Evolutionary conservation across 805 yeast species (phyloP).

Genomic region (Ogataea sp.): DNA sequence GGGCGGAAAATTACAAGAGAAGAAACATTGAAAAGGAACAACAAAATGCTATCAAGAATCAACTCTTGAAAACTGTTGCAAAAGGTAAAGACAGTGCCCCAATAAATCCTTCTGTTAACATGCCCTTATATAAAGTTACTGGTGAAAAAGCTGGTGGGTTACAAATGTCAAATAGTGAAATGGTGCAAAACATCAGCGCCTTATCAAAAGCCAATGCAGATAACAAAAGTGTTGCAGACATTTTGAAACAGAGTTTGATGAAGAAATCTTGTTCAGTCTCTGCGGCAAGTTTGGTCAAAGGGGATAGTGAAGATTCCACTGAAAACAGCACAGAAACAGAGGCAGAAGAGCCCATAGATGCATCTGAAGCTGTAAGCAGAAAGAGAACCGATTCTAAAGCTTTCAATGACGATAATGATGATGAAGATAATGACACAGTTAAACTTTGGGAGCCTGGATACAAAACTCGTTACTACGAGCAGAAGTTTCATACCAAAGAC

Average conservation of each 20-base stretch:
- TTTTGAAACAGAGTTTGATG: conserved; percentile 34
- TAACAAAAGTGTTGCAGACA: conserved; percentile 60
- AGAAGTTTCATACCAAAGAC: conserved; percentile 56
- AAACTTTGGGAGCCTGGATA: conserved; percentile 85
- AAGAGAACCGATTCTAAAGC: conserved; percentile 15
- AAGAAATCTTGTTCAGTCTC: conserved; percentile 8
- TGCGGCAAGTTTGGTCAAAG: conserved; percentile 19
- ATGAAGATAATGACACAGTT: conserved; percentile 41
- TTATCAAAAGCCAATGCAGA: conserved; percentile 67
- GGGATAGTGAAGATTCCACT: conserved; percentile 12
- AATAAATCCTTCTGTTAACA: conserved; percentile 52
- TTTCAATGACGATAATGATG: conserved; percentile 26
- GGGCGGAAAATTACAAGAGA: conserved; percentile 57
- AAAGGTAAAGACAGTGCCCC: conserved; percentile 77
- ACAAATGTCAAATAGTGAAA: conserved; percentile 59
- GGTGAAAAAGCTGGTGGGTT: conserved; percentile 63
- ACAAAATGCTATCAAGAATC: conserved; percentile 34
- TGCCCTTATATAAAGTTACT: conserved; percentile 70
- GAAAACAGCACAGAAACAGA: conserved; percentile 7
- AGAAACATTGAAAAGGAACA: conserved; percentile 41
- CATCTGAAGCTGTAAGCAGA: conserved; percentile 11
- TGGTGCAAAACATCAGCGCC: conserved; percentile 54
- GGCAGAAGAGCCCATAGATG: conserved; percentile 19
- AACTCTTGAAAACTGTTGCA: conserved; percentile 43
- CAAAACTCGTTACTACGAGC: conserved; percentile 67